phyloP scores from a whole-genome alignment of 345 rosid genomes.

The Lumnitzera littorea region DNA sequence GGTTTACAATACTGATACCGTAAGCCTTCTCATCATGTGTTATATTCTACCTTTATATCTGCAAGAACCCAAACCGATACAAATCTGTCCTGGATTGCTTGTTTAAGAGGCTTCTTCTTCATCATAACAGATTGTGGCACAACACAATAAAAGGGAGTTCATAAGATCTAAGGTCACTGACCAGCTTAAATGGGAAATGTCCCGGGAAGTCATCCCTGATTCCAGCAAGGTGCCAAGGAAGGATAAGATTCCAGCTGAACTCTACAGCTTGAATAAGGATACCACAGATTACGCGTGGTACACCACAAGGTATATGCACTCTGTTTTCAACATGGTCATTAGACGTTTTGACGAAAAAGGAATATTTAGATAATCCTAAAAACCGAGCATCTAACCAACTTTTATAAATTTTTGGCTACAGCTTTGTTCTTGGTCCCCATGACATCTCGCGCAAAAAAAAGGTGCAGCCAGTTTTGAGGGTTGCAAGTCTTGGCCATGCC shows the following conservation, averaged over 20 bases:
- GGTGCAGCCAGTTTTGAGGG: constrained; percentile 26
- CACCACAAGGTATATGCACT: constrained; percentile 22
- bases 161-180: constrained; percentile 15
- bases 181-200: constrained; percentile 33
- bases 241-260: constrained; percentile 21
- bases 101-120: neutral
- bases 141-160: constrained; percentile 32
- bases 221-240: constrained; percentile 1
- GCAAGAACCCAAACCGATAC: neutral
- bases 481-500: constrained; percentile 36
- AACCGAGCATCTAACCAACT: neutral
- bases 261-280: constrained; percentile 24
- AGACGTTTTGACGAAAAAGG: no score
- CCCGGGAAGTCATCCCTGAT: constrained; percentile 19
- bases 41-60: neutral
- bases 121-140: constrained; percentile 26
- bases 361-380: no score
- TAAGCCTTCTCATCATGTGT: neutral
- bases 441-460: constrained; percentile 25
- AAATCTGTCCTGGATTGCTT: no score
- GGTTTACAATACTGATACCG: constrained; percentile 27
- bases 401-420: constrained; percentile 9
- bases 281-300: constrained; percentile 34
- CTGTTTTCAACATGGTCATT: no score
- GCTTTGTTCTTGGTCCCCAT: constrained; percentile 17